Evolutionary conservation across 441 rosid genomes (phyloP).

Genomic region (Euphorbia corollata): DNA sequence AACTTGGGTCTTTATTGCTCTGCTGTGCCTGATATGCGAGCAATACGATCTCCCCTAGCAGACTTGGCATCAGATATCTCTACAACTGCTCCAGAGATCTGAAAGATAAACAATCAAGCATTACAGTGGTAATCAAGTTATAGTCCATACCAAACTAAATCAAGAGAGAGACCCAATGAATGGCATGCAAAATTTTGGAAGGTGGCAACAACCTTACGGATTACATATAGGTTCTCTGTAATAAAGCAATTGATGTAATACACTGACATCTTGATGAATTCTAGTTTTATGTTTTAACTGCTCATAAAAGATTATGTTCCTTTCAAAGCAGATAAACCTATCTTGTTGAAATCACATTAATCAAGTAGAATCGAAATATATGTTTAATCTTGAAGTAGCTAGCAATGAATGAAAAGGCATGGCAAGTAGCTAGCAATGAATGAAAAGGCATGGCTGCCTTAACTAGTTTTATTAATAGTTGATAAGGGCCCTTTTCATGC

Average conservation of each 20-base stretch:
- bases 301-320: neutral
- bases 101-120: conserved; percentile 28
- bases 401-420: too few relatives aligned
- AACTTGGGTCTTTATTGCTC: too few relatives aligned
- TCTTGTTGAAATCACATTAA: too few relatives aligned
- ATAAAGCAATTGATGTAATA: neutral
- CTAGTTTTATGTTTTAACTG: neutral
- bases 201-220: too few relatives aligned
- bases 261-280: neutral
- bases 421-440: too few relatives aligned
- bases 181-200: too few relatives aligned
- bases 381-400: too few relatives aligned
- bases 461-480: too few relatives aligned
- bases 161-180: neutral
- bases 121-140: conserved; percentile 1
- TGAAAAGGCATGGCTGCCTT: too few relatives aligned
- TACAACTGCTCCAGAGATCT: conserved; percentile 93
- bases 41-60: conserved; percentile 72
- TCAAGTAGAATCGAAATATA: too few relatives aligned
- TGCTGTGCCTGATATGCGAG: conserved; percentile 76
- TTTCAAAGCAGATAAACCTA: neutral
- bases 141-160: neutral
- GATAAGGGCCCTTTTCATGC: too few relatives aligned
- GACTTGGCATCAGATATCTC: conserved; percentile 80
- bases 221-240: too few relatives aligned